These are phyloP conservation scores for Diplosphaera chodatii DNA, from an alignment of 139 green algal species.

Conservation along the genomic window DNA sequence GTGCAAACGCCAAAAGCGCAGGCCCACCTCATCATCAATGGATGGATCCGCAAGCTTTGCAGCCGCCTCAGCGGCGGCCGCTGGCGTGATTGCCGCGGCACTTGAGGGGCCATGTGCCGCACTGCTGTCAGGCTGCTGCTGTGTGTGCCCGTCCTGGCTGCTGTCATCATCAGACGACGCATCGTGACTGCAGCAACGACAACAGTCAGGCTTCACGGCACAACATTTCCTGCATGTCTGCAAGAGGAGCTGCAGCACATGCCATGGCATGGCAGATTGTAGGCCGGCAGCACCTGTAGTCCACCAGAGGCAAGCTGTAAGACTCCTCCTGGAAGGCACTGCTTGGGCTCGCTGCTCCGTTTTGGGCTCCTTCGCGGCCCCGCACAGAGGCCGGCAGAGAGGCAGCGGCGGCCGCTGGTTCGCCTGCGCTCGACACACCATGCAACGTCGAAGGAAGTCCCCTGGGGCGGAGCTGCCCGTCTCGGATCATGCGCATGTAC, in stretches of 20 bases:
- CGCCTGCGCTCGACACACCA: too few relatives aligned
- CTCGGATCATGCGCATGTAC: too few relatives aligned
- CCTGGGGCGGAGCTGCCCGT: too few relatives aligned
- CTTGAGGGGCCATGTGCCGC: neutral
- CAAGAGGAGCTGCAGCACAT: too few relatives aligned
- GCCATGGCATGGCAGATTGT: too few relatives aligned
- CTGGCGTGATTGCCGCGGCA: neutral
- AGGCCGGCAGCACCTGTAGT: slow-evolving; percentile 1
- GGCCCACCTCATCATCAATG: slow-evolving; percentile 5
- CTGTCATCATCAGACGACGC: slow-evolving; percentile 9
- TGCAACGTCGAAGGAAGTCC: too few relatives aligned
- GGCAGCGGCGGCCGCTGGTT: too few relatives aligned
- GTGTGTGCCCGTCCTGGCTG: neutral
- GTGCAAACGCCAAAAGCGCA: too few relatives aligned
- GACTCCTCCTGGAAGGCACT: neutral
- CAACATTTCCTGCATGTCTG: too few relatives aligned
- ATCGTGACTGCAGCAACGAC: slow-evolving; percentile 10
- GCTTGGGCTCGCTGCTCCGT: neutral
- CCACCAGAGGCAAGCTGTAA: neutral
- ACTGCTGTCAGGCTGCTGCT: neutral
- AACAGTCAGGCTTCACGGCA: too few relatives aligned
- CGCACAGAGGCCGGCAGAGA: too few relatives aligned
- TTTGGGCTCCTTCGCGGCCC: neutral
- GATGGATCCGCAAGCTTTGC: neutral
- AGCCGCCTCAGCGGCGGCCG: neutral